Percentiles rank a stretch among this genome's conserved stretches.
These are phyloP conservation scores for Peniophora sp. DNA, from an alignment of 1,284 basidiomycete genomes.

Conservation along the genomic window DNA sequence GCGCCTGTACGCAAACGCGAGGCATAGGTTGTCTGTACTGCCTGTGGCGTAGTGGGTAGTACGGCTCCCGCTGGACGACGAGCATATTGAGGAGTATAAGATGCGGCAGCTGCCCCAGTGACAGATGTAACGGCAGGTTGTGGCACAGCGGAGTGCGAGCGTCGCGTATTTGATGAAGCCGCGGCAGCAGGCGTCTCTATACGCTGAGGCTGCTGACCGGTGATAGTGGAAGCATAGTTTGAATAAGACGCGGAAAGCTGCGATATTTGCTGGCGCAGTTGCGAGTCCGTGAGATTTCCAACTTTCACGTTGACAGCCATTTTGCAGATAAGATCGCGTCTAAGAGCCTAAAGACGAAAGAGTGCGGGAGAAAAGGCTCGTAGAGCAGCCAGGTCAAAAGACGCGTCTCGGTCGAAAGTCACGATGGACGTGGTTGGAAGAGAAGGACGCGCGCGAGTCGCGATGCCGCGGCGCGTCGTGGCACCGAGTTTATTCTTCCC, in stretches of 20 bases:
- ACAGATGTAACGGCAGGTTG: neutral
- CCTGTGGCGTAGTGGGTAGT: slow-evolving; percentile 61
- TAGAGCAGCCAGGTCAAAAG: no score
- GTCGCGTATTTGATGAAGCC: slow-evolving; percentile 18
- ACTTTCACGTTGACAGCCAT: slow-evolving; percentile 15
- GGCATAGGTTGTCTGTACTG: slow-evolving; percentile 77
- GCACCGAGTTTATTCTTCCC: no score
- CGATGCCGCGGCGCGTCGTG: no score
- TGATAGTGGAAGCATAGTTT: no score
- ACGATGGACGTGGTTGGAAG: no score
- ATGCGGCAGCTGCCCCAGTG: slow-evolving; percentile 4
- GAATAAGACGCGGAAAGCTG: slow-evolving; percentile 28
- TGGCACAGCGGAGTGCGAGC: slow-evolving; percentile 4
- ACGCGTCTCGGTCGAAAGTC: no score
- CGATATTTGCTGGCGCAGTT: slow-evolving; percentile 49
- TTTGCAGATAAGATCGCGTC: neutral
- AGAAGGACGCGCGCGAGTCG: no score
- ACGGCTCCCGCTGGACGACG: slow-evolving; percentile 38
- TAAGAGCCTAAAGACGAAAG: slow-evolving; percentile 1
- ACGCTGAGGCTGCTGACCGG: neutral
- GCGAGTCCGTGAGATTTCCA: slow-evolving; percentile 42
- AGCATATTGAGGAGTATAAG: neutral
- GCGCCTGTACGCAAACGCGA: slow-evolving; percentile 91
- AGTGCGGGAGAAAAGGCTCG: no score
- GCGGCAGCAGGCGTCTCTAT: slow-evolving; percentile 34